Base-by-base conservation (phyloP, 2,329 filamentous ascomycete genomes). In the Macroventuria anomochaeta region DNA sequence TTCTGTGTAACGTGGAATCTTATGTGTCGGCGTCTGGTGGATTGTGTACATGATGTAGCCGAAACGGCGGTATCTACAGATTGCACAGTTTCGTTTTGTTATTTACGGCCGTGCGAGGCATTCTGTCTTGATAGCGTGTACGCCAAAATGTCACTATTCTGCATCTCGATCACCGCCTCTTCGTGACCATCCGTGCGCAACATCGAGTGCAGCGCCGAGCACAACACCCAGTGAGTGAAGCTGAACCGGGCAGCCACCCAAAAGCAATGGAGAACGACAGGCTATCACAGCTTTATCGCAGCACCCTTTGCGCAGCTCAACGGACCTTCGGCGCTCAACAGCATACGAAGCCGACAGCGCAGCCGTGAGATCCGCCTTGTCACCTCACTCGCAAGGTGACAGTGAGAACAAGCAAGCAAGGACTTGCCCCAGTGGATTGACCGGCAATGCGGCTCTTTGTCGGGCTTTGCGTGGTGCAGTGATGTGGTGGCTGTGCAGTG, bases 401-500 rank as follows among this genome's bases (percentile, higher is more conserved):
- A 2, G 15, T 15, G n/a, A 33, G 7, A 25, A 36, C 31, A 34
- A 44, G 38, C 44, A 34, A 12, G 44, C 28, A 17, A 40, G 28
- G 39, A 36, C 33, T 31, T 44, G 44, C 38, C 51, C 6, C 5
- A 20, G 28, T 39, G 39, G 33, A 40, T 37, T 54, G 51, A 54
- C 51, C 51, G 51, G 51, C 44, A 48, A 44, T 48, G 51, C 44
- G 51, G 51, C 44, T 54, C 51, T 48, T 25, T 34, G 28, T 28
- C 28, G 48, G 41, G 28, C 18, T 52, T 41, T 44, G 31, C 33
- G 38, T 48, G 51, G 43, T 47, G 32, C 38, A 26, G 38, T 49
- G 44, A 46, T 49, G 44, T 54, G 51, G 51, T 54, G 51, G 51
- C 51, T 54, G 51, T 54, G 51, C 51, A 31, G 33, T 31, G 51